Conservation (phyloP, 2,329 filamentous ascomycete species). For the Leptodontidium sp. region DNA sequence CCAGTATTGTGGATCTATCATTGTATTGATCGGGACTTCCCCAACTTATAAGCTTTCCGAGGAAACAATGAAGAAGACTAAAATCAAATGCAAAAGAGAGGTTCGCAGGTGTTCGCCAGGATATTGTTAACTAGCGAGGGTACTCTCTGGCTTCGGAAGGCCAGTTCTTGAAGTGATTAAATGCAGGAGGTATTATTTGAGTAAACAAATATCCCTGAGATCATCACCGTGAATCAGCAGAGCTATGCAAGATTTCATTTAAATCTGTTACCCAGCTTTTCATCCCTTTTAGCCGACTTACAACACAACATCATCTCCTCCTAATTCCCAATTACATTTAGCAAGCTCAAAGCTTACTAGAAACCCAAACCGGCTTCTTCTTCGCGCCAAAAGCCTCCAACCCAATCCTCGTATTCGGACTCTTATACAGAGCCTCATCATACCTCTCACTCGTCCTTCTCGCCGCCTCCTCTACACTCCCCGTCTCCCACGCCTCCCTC, state of each 20-base stretch:
- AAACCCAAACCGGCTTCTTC: slow-evolving; percentile 71
- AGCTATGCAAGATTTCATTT: too few species aligned
- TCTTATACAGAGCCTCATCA: slow-evolving; percentile 63
- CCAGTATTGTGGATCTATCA: too few species aligned
- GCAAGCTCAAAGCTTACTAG: slow-evolving; percentile 61
- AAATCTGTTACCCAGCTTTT: too few species aligned
- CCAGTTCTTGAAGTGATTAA: too few species aligned
- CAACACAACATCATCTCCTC: too few species aligned
- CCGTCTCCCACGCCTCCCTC: slow-evolving; percentile 75
- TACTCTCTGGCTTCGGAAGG: too few species aligned
- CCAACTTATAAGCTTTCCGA: too few species aligned
- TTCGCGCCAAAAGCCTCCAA: slow-evolving; percentile 80
- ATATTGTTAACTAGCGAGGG: not conserved
- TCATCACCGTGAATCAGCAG: too few species aligned
- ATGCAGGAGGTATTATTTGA: not conserved
- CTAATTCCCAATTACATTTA: too few species aligned
- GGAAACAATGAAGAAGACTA: too few species aligned
- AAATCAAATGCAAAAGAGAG: not conserved
- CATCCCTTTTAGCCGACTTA: too few species aligned
- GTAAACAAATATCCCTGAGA: not conserved
- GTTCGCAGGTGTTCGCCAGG: not conserved
- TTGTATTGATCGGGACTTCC: too few species aligned
- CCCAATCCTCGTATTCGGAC: slow-evolving; percentile 79
- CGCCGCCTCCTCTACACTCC: slow-evolving; percentile 63
- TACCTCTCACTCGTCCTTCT: slow-evolving; percentile 64